A percentile compares a stretch with the other conserved stretches of the same genome.
These are phyloP conservation scores for Taiwanofungus camphoratus DNA, from an alignment of 1,284 basidiomycete species.

Conservation along the genomic window DNA sequence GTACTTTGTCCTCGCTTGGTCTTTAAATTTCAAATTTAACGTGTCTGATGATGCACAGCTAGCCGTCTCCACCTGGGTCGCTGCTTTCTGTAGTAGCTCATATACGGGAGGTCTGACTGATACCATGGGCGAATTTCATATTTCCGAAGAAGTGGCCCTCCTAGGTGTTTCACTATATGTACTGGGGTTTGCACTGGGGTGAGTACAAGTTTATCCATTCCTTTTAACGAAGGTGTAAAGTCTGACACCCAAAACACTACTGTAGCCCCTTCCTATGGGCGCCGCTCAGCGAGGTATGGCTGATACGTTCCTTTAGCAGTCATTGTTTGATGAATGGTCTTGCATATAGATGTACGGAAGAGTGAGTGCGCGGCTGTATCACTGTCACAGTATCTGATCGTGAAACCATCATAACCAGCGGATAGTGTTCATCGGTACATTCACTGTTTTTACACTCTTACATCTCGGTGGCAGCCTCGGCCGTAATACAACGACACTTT, in stretches of 20 bases:
- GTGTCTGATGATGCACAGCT: constrained; percentile 31
- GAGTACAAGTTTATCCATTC: constrained; percentile 5
- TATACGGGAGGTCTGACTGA: constrained; percentile 51
- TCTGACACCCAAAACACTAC: neutral
- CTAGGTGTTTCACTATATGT: constrained; percentile 61
- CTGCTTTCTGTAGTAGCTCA: constrained; percentile 56
- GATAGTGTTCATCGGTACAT: constrained; percentile 50
- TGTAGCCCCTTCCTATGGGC: constrained; percentile 56
- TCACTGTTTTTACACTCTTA: constrained; percentile 52
- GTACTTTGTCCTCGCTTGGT: constrained; percentile 3
- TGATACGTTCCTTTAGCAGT: no score
- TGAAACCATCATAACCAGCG: constrained; percentile 29
- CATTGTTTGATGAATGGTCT: no score
- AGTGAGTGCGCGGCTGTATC: constrained; percentile 24
- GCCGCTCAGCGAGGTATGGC: constrained; percentile 56
- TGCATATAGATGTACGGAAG: constrained; percentile 42
- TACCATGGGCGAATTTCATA: constrained; percentile 42
- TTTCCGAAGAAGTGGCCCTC: constrained; percentile 49
- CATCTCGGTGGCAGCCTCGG: constrained; percentile 61
- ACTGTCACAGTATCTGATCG: constrained; percentile 1
- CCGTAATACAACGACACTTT: constrained; percentile 51
- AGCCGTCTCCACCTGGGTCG: constrained; percentile 42
- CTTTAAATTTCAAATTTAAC: constrained; percentile 20
- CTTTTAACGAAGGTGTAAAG: no score
- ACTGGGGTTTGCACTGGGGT: constrained; percentile 38